Evolutionary conservation across 2,329 filamentous ascomycete species (phyloP).

Genomic region (Fusarium temperatum): DNA sequence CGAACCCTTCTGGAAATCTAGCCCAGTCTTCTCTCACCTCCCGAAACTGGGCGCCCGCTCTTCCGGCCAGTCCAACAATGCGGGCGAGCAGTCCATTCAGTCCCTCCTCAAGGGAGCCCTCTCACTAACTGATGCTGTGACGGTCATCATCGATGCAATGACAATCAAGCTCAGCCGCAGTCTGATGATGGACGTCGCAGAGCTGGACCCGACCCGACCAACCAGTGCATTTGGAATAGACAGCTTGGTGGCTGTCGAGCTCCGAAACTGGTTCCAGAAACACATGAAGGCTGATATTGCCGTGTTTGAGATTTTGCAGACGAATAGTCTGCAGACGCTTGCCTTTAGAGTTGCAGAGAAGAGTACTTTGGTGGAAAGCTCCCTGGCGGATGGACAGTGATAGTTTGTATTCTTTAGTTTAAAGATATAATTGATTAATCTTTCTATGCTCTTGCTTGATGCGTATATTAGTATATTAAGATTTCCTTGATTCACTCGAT

Average conservation of each 20-base stretch:
- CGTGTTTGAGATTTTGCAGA: neutral
- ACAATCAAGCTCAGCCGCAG: neutral
- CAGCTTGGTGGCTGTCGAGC: neutral
- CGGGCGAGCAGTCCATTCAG: neutral
- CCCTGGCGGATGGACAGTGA: neutral
- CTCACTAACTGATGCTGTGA: neutral
- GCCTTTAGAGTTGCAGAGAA: neutral
- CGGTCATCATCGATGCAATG: neutral
- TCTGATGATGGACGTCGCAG: neutral
- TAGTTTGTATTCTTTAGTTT: neutral
- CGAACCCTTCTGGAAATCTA: neutral
- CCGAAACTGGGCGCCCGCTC: neutral
- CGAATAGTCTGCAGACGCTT: neutral
- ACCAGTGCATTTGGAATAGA: neutral
- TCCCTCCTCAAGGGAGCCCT: neutral
- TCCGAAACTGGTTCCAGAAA: neutral
- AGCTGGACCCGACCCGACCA: neutral
- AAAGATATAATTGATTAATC: rapidly evolving
- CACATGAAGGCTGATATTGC: neutral
- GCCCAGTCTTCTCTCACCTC: neutral
- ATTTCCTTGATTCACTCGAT: neutral
- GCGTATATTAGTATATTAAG: rapidly evolving
- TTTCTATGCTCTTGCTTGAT: neutral
- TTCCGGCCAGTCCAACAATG: neutral
- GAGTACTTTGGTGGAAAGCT: neutral